These are phyloP conservation scores for Baorangia bicolor DNA, from an alignment of 768 basidiomycete species.

Conservation along the genomic window DNA sequence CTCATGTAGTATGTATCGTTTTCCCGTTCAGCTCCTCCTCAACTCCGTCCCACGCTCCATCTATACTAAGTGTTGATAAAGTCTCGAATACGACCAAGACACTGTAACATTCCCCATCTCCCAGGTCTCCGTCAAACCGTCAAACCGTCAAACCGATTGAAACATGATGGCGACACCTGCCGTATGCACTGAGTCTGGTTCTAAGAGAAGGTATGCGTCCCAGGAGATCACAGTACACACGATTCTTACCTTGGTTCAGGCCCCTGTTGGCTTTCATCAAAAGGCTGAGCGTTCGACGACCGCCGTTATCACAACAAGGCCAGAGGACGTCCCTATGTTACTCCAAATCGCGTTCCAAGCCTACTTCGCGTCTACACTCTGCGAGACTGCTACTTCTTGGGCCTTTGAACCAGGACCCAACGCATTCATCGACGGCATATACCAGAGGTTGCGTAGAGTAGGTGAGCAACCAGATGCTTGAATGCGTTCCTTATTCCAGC, in stretches of 20 bases:
- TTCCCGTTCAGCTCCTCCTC: too few relatives aligned
- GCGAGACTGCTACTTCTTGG: constrained; percentile 4
- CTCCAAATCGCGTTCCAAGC: constrained; percentile 11
- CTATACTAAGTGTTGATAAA: not conserved
- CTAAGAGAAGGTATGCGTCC: not conserved
- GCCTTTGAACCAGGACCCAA: not conserved
- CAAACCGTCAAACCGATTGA: too few relatives aligned
- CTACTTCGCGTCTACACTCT: constrained; percentile 4
- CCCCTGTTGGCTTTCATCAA: not conserved
- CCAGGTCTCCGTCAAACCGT: not conserved
- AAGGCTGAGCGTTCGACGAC: not conserved
- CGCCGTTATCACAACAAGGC: not conserved
- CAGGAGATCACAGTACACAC: not conserved
- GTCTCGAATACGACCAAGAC: not conserved
- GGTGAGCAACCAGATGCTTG: not conserved
- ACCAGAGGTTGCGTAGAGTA: constrained; percentile 4
- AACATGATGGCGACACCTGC: not conserved
- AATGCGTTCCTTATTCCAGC: not conserved
- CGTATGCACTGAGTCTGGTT: not conserved
- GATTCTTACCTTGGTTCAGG: not conserved
- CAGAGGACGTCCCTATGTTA: constrained; percentile 6
- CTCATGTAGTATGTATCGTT: not conserved
- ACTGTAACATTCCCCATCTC: not conserved
- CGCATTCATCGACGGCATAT: constrained; percentile 8
- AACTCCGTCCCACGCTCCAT: not conserved